Evolutionary conservation across 768 basidiomycete genomes (phyloP).

Genomic region (Mycena amicta): DNA sequence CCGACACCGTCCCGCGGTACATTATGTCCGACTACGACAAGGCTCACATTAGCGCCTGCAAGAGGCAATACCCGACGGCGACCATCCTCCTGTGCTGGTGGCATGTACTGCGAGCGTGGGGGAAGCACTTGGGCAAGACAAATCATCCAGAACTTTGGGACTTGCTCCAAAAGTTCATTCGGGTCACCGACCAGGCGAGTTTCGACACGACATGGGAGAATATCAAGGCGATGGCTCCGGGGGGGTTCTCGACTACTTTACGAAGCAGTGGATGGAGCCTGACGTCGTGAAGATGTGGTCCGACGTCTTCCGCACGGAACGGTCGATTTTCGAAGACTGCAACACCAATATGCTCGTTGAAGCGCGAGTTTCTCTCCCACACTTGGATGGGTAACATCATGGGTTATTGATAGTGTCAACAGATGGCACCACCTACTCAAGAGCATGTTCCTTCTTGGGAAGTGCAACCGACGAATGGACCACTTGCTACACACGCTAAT

Average conservation of each 20-base stretch:
- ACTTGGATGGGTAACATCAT: too few relatives aligned
- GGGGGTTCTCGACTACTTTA: slow-evolving; percentile 23
- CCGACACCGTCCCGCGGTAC: not conserved
- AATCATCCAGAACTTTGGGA: slow-evolving; percentile 23
- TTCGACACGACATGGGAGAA: slow-evolving; percentile 22
- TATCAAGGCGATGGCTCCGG: slow-evolving; percentile 14
- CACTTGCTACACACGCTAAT: slow-evolving; percentile 25
- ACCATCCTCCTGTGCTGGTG: slow-evolving; percentile 30
- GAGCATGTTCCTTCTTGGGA: slow-evolving; percentile 26
- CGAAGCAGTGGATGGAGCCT: slow-evolving; percentile 21
- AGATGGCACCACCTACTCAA: slow-evolving; percentile 32
- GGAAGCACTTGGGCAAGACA: slow-evolving; percentile 24
- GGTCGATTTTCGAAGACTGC: slow-evolving; percentile 13
- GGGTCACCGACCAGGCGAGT: slow-evolving; percentile 14
- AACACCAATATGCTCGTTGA: slow-evolving; percentile 34
- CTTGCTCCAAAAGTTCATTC: slow-evolving; percentile 27
- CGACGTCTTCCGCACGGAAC: slow-evolving; percentile 16
- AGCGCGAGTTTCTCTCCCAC: slow-evolving; percentile 16
- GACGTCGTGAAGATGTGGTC: slow-evolving; percentile 27
- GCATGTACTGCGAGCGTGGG: slow-evolving; percentile 35
- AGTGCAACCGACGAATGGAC: slow-evolving; percentile 25
- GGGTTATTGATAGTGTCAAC: too few relatives aligned
- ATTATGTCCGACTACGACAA: slow-evolving; percentile 12
- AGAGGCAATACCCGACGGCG: not conserved
- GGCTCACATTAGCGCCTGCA: slow-evolving; percentile 10